Evolutionary conservation across 306 rosid species (phyloP).

Genomic region (Geum urbanum): DNA sequence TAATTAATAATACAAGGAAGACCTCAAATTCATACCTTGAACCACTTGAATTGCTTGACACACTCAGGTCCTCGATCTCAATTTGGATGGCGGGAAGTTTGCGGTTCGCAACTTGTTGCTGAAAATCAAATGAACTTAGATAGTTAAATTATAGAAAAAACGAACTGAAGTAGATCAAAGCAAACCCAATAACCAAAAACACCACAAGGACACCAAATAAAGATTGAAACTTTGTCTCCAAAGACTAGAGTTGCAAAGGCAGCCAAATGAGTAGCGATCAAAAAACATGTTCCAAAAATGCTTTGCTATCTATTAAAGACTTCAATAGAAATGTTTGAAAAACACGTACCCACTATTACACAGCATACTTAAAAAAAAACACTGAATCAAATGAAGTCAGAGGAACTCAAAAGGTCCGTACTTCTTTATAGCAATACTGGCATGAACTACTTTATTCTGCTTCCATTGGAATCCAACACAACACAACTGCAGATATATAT

Average conservation of each 20-base stretch:
- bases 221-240: constrained; percentile 9
- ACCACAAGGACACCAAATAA: background rate
- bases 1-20: no score
- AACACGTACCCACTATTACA: constrained; percentile 42
- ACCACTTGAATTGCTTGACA: no score
- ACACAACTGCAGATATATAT: no score
- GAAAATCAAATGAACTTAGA: constrained; percentile 14
- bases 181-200: constrained; percentile 19
- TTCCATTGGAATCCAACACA: constrained; percentile 32
- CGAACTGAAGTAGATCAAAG: background rate
- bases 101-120: constrained; percentile 91
- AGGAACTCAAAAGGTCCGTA: background rate
- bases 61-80: constrained; percentile 60
- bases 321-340: constrained; percentile 26
- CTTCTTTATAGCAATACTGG: background rate
- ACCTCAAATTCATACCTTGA: no score
- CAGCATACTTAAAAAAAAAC: background rate
- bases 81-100: constrained; percentile 63
- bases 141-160: no score
- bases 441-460: constrained; percentile 26
- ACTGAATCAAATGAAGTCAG: background rate
- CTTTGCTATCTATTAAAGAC: constrained; percentile 28
- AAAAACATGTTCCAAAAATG: constrained; percentile 30
- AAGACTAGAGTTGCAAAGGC: constrained; percentile 6
- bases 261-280: constrained; percentile 8